phyloP scores from a whole-genome alignment of 1,284 basidiomycete species.

The Ceratobasidium sp. region DNA sequence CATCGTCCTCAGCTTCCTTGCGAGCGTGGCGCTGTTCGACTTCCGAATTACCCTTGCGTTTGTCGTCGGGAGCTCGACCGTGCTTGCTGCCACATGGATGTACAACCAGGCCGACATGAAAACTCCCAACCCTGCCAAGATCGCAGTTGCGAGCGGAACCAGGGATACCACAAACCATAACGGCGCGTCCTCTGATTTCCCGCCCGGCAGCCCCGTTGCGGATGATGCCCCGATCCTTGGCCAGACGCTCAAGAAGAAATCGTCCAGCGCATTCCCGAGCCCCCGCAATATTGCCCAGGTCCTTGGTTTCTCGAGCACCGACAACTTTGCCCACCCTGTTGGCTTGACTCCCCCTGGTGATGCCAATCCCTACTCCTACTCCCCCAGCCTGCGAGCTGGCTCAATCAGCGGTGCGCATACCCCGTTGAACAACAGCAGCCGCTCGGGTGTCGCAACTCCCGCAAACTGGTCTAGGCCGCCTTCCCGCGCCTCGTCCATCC shows the following conservation, averaged over 20 bases:
- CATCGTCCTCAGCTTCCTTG: constrained; percentile 91
- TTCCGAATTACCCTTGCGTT: constrained; percentile 87
- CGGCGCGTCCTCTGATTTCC: constrained; percentile 38
- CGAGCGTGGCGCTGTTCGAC: constrained; percentile 84
- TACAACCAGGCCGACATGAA: constrained; percentile 68
- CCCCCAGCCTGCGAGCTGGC: constrained; percentile 23
- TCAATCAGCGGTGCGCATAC: constrained; percentile 24
- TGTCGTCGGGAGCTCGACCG: constrained; percentile 77
- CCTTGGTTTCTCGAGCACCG: constrained; percentile 33
- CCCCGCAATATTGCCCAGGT: constrained; percentile 41
- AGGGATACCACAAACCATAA: constrained; percentile 28
- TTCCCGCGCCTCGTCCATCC: constrained; percentile 19
- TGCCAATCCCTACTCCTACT: constrained; percentile 35
- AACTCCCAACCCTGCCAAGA: constrained; percentile 37
- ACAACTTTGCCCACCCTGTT: constrained; percentile 1
- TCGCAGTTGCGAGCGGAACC: constrained; percentile 37
- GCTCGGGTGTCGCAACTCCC: constrained; percentile 17
- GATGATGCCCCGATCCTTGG: constrained; percentile 44
- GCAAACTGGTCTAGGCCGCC: constrained; percentile 36
- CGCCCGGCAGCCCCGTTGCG: constrained; percentile 41
- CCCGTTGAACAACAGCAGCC: constrained; percentile 10
- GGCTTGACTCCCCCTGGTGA: constrained; percentile 23
- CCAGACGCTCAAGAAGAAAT: constrained; percentile 39
- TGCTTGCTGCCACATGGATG: constrained; percentile 85
- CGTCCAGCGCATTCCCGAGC: constrained; percentile 40